Percentiles rank a stretch among this genome's conserved stretches.
Conservation (phyloP, 2,329 filamentous ascomycete genomes). For the Periconia sp. region DNA sequence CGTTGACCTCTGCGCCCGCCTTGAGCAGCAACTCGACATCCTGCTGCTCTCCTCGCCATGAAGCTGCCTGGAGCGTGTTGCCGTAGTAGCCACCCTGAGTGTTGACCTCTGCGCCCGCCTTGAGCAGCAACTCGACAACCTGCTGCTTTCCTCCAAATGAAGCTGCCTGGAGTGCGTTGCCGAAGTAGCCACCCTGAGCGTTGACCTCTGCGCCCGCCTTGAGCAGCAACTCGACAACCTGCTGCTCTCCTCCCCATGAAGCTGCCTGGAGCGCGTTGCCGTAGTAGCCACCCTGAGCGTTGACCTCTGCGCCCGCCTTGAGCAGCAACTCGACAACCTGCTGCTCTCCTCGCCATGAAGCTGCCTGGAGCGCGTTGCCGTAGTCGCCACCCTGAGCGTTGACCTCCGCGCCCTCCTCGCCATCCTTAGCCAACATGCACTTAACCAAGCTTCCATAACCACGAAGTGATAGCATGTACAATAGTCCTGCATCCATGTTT, state of each 20-base stretch:
- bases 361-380: slow-evolving; percentile 3
- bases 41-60: too few species aligned
- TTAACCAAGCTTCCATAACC: slow-evolving; percentile 3
- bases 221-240: background rate
- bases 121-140: too few species aligned
- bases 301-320: slow-evolving; percentile 3
- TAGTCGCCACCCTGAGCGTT: slow-evolving; percentile 2
- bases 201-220: slow-evolving; percentile 2
- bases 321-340: background rate
- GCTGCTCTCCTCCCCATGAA: too few species aligned
- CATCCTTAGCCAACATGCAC: slow-evolving; percentile 3
- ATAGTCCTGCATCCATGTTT: slow-evolving; percentile 7
- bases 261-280: too few species aligned
- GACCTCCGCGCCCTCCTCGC: slow-evolving; percentile 1
- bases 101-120: too few species aligned
- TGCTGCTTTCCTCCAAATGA: too few species aligned
- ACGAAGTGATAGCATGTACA: slow-evolving; percentile 6
- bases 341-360: background rate
- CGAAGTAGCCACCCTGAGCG: too few species aligned
- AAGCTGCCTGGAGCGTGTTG: too few species aligned
- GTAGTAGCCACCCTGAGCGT: slow-evolving; percentile 3
- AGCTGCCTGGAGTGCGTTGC: too few species aligned
- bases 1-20: too few species aligned
- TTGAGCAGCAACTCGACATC: too few species aligned
- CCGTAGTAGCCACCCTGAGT: too few species aligned